These are phyloP conservation scores for Sisymbrium altissimum DNA, from an alignment of 345 rosid genomes.

Conservation along the genomic window DNA sequence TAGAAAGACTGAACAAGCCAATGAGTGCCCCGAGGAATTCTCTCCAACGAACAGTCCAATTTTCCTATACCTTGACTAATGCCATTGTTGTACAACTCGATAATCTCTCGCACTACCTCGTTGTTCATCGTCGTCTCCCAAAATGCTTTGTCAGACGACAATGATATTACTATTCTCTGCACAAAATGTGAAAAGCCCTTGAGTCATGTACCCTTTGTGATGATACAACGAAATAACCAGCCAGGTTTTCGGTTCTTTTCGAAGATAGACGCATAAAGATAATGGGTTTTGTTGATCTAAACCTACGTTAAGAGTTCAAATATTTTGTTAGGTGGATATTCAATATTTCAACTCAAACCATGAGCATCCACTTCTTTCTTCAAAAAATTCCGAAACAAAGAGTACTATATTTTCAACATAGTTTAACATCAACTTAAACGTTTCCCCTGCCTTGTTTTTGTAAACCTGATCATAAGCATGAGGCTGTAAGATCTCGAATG, in stretches of 20 bases:
- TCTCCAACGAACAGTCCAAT: background rate
- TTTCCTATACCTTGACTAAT: slow-evolving; percentile 19
- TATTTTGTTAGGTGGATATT: too few relatives aligned
- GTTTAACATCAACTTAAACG: too few relatives aligned
- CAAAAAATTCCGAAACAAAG: too few relatives aligned
- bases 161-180: slow-evolving; percentile 81
- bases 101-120: slow-evolving; percentile 71
- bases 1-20: background rate
- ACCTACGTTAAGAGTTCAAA: too few relatives aligned
- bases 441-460: background rate
- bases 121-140: slow-evolving; percentile 69
- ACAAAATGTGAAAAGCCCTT: background rate
- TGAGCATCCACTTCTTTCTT: too few relatives aligned
- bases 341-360: too few relatives aligned
- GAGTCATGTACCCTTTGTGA: background rate
- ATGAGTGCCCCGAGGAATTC: background rate
- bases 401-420: too few relatives aligned
- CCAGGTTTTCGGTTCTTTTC: too few relatives aligned
- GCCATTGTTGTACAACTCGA: slow-evolving; percentile 56
- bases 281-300: too few relatives aligned
- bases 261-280: too few relatives aligned
- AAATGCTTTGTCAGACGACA: too few relatives aligned
- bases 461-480: slow-evolving; percentile 49
- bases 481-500: slow-evolving; percentile 50
- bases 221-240: background rate